Conservation (phyloP, 2,329 filamentous ascomycete species). For the Nemania sp. region DNA sequence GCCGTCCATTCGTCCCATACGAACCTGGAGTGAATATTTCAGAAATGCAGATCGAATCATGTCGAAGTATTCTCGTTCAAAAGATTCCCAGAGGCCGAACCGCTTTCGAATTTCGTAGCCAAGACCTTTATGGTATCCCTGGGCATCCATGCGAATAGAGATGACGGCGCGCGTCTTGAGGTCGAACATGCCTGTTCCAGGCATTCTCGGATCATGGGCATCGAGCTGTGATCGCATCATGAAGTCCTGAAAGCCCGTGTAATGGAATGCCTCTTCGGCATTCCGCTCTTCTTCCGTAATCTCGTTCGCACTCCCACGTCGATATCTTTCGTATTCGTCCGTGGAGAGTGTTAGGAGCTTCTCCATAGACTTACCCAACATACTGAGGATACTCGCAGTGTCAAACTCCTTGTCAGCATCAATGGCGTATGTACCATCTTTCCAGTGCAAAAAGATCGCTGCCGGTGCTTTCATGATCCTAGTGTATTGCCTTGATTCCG, state of each 20-base stretch:
- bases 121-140: slow-evolving; percentile 70
- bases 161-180: slow-evolving; percentile 93
- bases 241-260: slow-evolving; percentile 82
- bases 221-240: slow-evolving; percentile 95
- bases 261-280: slow-evolving; percentile 81
- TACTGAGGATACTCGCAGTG: slow-evolving; percentile 80
- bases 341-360: slow-evolving; percentile 86
- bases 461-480: slow-evolving; percentile 71
- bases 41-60: slow-evolving; percentile 94
- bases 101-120: slow-evolving; percentile 84
- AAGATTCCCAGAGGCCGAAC: slow-evolving; percentile 84
- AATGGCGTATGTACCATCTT: slow-evolving; percentile 87
- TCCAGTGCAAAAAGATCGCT: slow-evolving; percentile 80
- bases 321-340: slow-evolving; percentile 83
- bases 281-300: slow-evolving; percentile 73
- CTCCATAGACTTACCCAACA: slow-evolving; percentile 95
- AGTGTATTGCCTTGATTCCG: slow-evolving; percentile 69
- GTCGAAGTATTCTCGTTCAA: slow-evolving; percentile 93
- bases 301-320: slow-evolving; percentile 67
- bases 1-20: slow-evolving; percentile 97
- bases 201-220: slow-evolving; percentile 81
- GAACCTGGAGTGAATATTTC: slow-evolving; percentile 95
- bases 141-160: slow-evolving; percentile 84
- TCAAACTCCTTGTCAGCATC: slow-evolving; percentile 95
- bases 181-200: slow-evolving; percentile 93